A percentile compares a stretch with the other conserved stretches of the same genome.
These are phyloP conservation scores for Rubus parviflorus DNA, from an alignment of 306 rosid genomes.

Conservation along the genomic window DNA sequence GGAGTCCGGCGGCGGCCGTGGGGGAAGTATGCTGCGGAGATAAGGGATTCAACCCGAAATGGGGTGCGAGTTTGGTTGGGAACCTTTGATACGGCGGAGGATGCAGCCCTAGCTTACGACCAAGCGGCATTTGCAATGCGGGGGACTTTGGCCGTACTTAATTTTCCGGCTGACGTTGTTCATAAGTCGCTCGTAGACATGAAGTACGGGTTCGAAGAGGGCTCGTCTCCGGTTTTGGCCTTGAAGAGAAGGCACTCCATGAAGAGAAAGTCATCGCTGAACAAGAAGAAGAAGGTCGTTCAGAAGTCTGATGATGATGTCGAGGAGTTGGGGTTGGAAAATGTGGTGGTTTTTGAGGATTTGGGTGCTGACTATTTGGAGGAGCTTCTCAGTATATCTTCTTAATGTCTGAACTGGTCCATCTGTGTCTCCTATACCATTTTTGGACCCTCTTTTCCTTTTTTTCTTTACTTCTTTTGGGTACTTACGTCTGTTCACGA, in stretches of 20 bases:
- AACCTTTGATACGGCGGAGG: conserved; percentile 70
- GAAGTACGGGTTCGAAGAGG: conserved; percentile 31
- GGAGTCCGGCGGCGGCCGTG: conserved; percentile 68
- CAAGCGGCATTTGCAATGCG: conserved; percentile 69
- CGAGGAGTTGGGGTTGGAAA: conserved; percentile 5
- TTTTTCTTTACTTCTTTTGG: neutral
- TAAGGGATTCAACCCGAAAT: conserved; percentile 60
- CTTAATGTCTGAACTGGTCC: neutral
- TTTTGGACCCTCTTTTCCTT: neutral
- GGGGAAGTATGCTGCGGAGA: conserved; percentile 79
- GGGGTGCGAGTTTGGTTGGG: conserved; percentile 74
- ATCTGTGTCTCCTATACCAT: neutral
- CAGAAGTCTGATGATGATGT: neutral
- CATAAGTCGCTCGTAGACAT: conserved; percentile 48
- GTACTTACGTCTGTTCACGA: neutral
- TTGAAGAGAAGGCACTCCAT: conserved; percentile 50
- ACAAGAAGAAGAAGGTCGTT: conserved; percentile 10
- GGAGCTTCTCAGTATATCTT: conserved; percentile 43
- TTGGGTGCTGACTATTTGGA: conserved; percentile 57
- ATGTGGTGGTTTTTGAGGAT: conserved; percentile 52
- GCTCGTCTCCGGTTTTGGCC: conserved; percentile 58
- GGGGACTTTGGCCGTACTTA: conserved; percentile 50
- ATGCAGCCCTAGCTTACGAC: conserved; percentile 72
- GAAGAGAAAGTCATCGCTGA: conserved; percentile 34
- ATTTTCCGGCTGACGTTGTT: conserved; percentile 50